Conservation (phyloP, 768 basidiomycete genomes). For the Kwoniella pini region DNA sequence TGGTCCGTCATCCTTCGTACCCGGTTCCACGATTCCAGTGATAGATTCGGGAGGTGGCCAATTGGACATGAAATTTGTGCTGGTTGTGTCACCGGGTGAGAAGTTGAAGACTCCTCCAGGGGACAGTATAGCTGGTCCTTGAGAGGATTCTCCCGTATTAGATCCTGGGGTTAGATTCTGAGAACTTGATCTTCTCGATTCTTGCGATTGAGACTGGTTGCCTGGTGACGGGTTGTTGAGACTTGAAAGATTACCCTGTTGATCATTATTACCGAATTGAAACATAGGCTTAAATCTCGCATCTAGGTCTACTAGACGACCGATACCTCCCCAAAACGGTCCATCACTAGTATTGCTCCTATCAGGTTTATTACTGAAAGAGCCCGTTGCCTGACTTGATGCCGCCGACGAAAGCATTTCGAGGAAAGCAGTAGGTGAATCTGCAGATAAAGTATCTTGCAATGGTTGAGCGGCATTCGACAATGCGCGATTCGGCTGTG, state of each 20-base stretch:
- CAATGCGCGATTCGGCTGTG: conserved; percentile 10
- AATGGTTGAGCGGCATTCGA: conserved; percentile 2
- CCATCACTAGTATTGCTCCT: neutral
- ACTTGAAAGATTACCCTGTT: neutral
- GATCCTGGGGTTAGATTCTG: neutral
- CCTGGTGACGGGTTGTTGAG: conserved; percentile 4
- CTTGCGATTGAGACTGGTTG: neutral
- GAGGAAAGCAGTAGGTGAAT: conserved; percentile 45
- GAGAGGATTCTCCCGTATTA: neutral
- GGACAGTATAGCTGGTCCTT: conserved; percentile 24
- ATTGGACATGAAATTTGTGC: conserved; percentile 9
- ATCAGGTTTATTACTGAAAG: neutral
- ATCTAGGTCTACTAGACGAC: neutral
- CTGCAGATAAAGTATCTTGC: conserved; percentile 15
- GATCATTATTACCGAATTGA: neutral
- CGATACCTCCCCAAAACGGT: conserved; percentile 5
- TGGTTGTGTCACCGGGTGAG: conserved; percentile 32
- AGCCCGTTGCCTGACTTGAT: conserved; percentile 18
- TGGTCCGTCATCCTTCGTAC: conserved; percentile 26
- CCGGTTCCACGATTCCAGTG: conserved; percentile 14
- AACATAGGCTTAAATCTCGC: conserved; percentile 17
- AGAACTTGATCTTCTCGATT: conserved; percentile 15
- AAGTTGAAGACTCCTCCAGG: conserved; percentile 47
- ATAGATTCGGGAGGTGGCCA: conserved; percentile 22
- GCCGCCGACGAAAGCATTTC: conserved; percentile 49